These are phyloP conservation scores for Lecanicillium sp. DNA, from an alignment of 2,329 filamentous ascomycete species.

Conservation along the genomic window DNA sequence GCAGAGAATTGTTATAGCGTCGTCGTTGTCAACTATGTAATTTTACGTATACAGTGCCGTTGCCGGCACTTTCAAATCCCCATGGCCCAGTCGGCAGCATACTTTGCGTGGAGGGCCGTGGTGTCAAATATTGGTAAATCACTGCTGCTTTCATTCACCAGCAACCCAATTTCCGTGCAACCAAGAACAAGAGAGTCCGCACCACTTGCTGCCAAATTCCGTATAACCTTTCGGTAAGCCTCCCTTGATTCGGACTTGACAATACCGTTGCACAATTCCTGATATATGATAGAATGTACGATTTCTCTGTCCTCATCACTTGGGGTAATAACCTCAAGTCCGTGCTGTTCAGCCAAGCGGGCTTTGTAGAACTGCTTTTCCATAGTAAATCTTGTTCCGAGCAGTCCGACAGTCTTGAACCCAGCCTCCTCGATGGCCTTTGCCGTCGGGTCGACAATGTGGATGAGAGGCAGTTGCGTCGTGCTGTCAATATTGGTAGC, in stretches of 20 bases:
- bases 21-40: no score
- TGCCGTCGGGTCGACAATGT: conserved; percentile 17
- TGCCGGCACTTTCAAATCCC: no score
- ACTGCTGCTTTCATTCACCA: conserved; percentile 10
- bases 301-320: neutral
- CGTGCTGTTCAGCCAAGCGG: conserved; percentile 9
- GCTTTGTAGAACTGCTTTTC: conserved; percentile 16
- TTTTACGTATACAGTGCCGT: no score
- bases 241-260: conserved; percentile 10
- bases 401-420: conserved; percentile 10
- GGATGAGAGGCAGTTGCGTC: conserved; percentile 13
- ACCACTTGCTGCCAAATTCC: conserved; percentile 7
- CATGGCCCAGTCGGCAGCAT: conserved; percentile 18
- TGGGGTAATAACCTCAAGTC: conserved; percentile 10
- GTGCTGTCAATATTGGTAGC: conserved; percentile 9
- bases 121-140: conserved; percentile 17
- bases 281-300: conserved; percentile 15
- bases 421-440: conserved; percentile 10
- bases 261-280: conserved; percentile 15
- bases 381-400: conserved; percentile 18
- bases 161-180: conserved; percentile 17
- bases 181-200: conserved; percentile 17
- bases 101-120: conserved; percentile 13
- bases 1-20: no score
- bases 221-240: conserved; percentile 10